Base-by-base conservation (phyloP, 1,284 basidiomycete species). In the Microbotryum silenes-acaulis region DNA sequence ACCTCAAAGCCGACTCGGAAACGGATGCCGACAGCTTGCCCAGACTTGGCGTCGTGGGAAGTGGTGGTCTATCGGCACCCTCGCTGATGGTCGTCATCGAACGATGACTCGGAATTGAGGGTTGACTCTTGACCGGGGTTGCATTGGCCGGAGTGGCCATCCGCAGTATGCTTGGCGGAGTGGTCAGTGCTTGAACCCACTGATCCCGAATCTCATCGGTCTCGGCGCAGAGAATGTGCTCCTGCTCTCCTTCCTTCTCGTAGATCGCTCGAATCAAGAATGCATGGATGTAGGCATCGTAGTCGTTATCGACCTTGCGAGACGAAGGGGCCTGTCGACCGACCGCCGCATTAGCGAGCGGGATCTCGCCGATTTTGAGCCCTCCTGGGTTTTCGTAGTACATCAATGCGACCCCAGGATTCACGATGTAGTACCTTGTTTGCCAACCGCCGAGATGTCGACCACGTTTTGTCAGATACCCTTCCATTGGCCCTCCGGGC, bases 311-410 rank as follows among this genome's bases (percentile, higher is more conserved):
- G 78, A 21, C 84, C 90, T 53, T 87, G 86, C 21, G 86, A 84
- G 67, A 97, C 85, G 60, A 80, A 74, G 45, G 57, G 50, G 55
- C 64, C 54, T 62, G 68, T 9, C 61, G 65, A 5, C 59, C 68
- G 50, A 70, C 63, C 54, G 61, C 65, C 27, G 63, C 68, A 25
- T 57, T 55, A n/a, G 57, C 50, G 58, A 68, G 62, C 23, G 62
- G 48, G 71, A 97, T 97, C 12, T 89, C 88, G 52, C 93, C 92
- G 31, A 97, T 81, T 74, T 93, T 89, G 10, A 84, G 78, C 42
- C 93, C 94, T 12, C 91, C 92, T 57, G 90, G 87, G 88, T 93
- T 86, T 77, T 97, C 94, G 73, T 90, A 97, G 76, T 97, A 97
- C 74, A 94, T 90, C 64, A 97, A 81, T 1, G 87, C 54, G 80